Percentiles rank a stretch among this genome's conserved stretches.
Conservation (phyloP, 306 rosid species). For the Notholithocarpus densiflorus region DNA sequence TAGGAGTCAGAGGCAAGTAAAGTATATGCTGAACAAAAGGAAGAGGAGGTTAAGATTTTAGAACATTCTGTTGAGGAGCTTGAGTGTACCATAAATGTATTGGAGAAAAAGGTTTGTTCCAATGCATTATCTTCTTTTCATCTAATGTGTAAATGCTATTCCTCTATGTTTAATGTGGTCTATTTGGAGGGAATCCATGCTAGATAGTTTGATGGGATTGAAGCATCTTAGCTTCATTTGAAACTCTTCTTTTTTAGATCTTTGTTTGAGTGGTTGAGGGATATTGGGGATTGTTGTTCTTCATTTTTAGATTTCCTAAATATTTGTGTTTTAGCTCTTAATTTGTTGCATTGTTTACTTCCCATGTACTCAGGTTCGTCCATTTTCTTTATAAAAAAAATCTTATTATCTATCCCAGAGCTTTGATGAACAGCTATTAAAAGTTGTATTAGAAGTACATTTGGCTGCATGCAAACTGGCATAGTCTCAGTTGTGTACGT, state of each 20-base stretch:
- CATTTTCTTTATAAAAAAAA: too few species aligned
- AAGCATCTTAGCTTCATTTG: too few species aligned
- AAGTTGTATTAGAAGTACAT: not conserved
- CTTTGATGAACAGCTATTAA: not conserved
- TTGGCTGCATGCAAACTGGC: constrained; percentile 9
- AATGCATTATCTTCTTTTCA: not conserved
- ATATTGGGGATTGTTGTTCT: too few species aligned
- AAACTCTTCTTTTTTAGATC: too few species aligned
- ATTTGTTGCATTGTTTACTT: too few species aligned
- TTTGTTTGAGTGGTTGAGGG: too few species aligned
- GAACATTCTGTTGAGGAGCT: constrained; percentile 95
- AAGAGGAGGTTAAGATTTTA: constrained; percentile 90
- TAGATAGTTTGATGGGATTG: too few species aligned
- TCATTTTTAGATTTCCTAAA: too few species aligned
- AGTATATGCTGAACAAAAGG: constrained; percentile 81
- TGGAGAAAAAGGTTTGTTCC: constrained; percentile 80
- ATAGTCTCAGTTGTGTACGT: constrained; percentile 1
- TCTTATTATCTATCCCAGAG: not conserved
- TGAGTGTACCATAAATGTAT: constrained; percentile 83
- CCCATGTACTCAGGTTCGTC: too few species aligned
- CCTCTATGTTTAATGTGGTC: too few species aligned
- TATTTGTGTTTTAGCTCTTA: too few species aligned
- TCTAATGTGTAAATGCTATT: not conserved
- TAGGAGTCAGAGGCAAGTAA: constrained; percentile 87
- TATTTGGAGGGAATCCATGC: too few species aligned